Percentiles rank a stretch among this genome's conserved stretches.
phyloP scores from a whole-genome alignment of 2,329 filamentous ascomycete genomes.

The Talaromyces sp. region DNA sequence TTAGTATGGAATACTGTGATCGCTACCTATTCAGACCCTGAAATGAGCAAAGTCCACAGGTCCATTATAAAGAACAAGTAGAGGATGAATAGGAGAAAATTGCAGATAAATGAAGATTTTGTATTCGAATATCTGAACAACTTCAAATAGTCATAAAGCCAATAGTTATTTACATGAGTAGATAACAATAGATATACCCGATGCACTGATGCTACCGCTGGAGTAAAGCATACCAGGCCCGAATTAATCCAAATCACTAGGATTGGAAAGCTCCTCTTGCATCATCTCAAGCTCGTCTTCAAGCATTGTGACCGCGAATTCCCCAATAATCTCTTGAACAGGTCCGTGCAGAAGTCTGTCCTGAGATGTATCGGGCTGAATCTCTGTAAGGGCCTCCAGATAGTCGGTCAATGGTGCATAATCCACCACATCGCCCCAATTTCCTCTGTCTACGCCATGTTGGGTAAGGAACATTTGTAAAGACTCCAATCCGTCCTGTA shows the following conservation, averaged over 20 bases:
- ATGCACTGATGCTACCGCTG: no score
- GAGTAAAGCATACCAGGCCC: not conserved
- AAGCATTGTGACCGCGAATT: conserved; percentile 40
- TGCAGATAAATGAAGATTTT: no score
- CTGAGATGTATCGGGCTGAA: conserved; percentile 28
- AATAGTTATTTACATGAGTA: no score
- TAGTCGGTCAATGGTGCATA: conserved; percentile 40
- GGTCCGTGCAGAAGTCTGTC: conserved; percentile 33
- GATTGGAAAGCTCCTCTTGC: conserved; percentile 23
- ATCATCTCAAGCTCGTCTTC: conserved; percentile 41
- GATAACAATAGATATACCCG: no score
- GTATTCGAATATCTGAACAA: no score
- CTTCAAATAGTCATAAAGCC: no score
- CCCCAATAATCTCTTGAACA: conserved; percentile 36
- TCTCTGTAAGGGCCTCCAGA: conserved; percentile 34
- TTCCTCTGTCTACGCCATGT: conserved; percentile 46
- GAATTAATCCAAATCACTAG: not conserved
- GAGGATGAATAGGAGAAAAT: no score
- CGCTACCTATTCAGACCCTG: no score
- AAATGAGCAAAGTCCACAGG: no score
- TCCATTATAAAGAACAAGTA: no score
- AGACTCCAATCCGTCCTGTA: conserved; percentile 35
- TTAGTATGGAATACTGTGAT: no score
- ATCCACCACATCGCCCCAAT: conserved; percentile 43
- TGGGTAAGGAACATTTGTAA: conserved; percentile 41